Conservation (phyloP, 768 basidiomycete genomes). For the Mycena galopus region DNA sequence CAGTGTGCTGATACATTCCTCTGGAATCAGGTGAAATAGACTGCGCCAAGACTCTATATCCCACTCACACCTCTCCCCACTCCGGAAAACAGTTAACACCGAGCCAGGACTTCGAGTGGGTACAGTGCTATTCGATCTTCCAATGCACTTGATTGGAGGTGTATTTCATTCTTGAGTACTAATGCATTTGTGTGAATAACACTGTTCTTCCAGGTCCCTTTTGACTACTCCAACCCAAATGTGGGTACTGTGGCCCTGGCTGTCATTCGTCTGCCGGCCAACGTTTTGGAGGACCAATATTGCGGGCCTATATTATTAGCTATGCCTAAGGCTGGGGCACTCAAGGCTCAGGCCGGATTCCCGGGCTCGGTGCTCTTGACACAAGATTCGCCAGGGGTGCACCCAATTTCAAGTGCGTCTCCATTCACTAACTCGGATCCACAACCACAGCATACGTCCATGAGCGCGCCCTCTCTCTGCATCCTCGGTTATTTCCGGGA, state of each 20-base stretch:
- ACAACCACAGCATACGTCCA: background rate
- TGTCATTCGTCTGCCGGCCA: constrained; percentile 14
- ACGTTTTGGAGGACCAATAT: constrained; percentile 8
- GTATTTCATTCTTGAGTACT: background rate
- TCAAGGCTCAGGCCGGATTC: background rate
- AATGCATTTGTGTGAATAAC: no score
- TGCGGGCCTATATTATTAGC: constrained; percentile 24
- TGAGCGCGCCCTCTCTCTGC: background rate
- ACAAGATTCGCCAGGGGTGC: background rate
- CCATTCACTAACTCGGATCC: background rate
- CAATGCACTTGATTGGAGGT: constrained; percentile 4
- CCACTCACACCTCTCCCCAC: no score
- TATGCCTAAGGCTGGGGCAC: no score
- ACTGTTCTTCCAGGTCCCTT: constrained; percentile 15
- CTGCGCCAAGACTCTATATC: no score
- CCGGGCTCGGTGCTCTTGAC: background rate
- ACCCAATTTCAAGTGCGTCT: no score
- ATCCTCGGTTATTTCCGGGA: background rate
- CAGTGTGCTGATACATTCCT: background rate
- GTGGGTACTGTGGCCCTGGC: constrained; percentile 20
- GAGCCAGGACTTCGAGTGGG: constrained; percentile 4
- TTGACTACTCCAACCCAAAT: constrained; percentile 19
- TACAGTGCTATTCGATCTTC: constrained; percentile 10
- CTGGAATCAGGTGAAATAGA: background rate
- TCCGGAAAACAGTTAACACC: background rate